Base-by-base conservation (phyloP, 768 basidiomycete species). In the Mycena floridula region DNA sequence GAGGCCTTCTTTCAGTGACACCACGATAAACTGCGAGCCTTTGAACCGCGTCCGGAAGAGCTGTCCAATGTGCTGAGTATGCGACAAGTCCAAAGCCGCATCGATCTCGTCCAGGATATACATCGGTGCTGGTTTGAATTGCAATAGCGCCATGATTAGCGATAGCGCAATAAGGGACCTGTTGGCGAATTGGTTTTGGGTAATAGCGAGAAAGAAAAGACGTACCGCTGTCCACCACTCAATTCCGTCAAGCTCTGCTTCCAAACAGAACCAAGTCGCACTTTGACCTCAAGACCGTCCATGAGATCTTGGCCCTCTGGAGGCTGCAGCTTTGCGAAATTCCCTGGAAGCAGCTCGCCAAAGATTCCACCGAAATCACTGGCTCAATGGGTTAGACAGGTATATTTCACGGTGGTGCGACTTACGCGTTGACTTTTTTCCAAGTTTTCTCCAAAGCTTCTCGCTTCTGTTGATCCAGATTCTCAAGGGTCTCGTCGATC, bases 81-180 rank as follows among this genome's bases (percentile, higher is more conserved):
- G 92, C 23, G 91, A 94, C 11, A 98, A 69, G 65, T 99, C 96
- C 22, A 98, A 77, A 7, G 95, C 95, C 0, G 96, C 94, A 62
- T 98, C 96, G 50, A 99, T 95, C 65, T 99, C 96, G 66, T 99
- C 96, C 7, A 99, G 78, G 59, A 99, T 99, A 64, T 98, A 98
- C 91, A 98, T 93, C 2, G 93, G 95, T 13, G 95, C 94, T 7
- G 95, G 94, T 59, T 97, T 97, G 76, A 97, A 97, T 61, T 97
- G 93, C n/a, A 98, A 81, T 15, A 99, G 79, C 0, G 96, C 88
- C 93, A 99, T 95, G 69, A 98, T 98, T 28, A 99, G 75, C 11
- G 95, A 98, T 1, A 99, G 77, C 1, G 96, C 96, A 57, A 99
- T 98, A 51, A 99, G 76, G 0, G 96, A 99, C 52, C 94, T 98